Percentiles rank a stretch among this genome's conserved stretches.
Evolutionary conservation across 139 green algal species (phyloP).

Genomic region (Chlamydomonas eustigma): DNA sequence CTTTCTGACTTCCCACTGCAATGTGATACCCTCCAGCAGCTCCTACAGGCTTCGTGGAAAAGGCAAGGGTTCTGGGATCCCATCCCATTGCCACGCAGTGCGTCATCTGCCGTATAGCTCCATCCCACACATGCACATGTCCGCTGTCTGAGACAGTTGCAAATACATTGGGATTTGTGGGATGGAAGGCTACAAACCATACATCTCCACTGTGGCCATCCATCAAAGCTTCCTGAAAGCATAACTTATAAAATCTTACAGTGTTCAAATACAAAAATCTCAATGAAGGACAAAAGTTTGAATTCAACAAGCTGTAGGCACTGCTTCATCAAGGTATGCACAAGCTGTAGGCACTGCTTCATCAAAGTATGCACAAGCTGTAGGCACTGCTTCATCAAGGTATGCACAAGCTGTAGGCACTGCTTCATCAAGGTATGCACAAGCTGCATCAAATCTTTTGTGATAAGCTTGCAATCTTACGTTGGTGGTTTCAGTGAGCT

Average conservation of each 20-base stretch:
- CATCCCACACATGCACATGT: constrained; percentile 52
- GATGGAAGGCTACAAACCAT: constrained; percentile 53
- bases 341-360: too few species aligned
- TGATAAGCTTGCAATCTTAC: too few species aligned
- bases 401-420: too few species aligned
- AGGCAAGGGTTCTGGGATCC: constrained; percentile 34
- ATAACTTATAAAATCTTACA: not conserved
- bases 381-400: too few species aligned
- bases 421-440: too few species aligned
- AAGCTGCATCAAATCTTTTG: too few species aligned
- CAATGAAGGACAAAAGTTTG: too few species aligned
- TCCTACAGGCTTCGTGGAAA: constrained; percentile 28
- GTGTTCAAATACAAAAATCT: too few species aligned
- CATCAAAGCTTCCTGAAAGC: constrained; percentile 47
- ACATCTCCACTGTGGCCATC: constrained; percentile 59
- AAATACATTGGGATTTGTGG: constrained; percentile 37
- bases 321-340: too few species aligned
- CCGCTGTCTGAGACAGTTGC: constrained; percentile 46
- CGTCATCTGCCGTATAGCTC: constrained; percentile 26
- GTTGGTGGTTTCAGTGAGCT: constrained; percentile 30
- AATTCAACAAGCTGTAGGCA: too few species aligned
- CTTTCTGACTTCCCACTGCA: constrained; percentile 53
- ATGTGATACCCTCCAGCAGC: constrained; percentile 36
- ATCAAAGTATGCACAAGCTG: too few species aligned
- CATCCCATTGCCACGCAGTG: constrained; percentile 44